Conservation (phyloP, 163 green algal genomes). For the Trebouxiophyceae sp. region DNA sequence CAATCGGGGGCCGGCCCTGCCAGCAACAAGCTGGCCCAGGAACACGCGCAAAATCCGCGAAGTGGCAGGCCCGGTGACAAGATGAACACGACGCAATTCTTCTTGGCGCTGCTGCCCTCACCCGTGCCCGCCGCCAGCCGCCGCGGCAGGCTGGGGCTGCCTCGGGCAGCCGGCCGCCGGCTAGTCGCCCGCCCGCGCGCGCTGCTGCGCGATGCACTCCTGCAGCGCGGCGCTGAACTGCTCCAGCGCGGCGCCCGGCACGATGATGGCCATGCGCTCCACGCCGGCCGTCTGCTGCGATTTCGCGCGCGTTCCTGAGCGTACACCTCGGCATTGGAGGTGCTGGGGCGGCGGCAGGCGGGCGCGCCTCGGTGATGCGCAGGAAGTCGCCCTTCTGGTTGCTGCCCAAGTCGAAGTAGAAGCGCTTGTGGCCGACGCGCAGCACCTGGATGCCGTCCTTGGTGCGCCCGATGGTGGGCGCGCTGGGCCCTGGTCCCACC, state of each 20-base stretch:
- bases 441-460: constrained; percentile 8
- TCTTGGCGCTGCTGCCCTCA: too few relatives aligned
- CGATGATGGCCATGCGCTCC: constrained; percentile 15
- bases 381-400: constrained; percentile 20
- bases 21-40: too few relatives aligned
- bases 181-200: too few relatives aligned
- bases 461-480: constrained; percentile 12
- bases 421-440: constrained; percentile 20
- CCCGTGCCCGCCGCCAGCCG: too few relatives aligned
- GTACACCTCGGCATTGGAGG: neutral
- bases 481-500: constrained; percentile 15
- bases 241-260: constrained; percentile 12
- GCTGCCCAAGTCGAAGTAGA: constrained; percentile 18
- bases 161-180: too few relatives aligned
- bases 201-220: constrained; percentile 8
- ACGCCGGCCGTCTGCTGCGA: constrained; percentile 9
- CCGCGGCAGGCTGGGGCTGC: too few relatives aligned
- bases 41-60: too few relatives aligned
- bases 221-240: constrained; percentile 15
- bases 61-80: too few relatives aligned
- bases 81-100: too few relatives aligned
- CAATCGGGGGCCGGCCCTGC: too few relatives aligned
- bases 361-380: constrained; percentile 22
- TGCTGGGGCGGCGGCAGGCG: neutral
- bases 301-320: neutral